Percentiles rank a stretch among this genome's conserved stretches.
phyloP scores from a whole-genome alignment of 345 rosid species.

The Citrus glauca region DNA sequence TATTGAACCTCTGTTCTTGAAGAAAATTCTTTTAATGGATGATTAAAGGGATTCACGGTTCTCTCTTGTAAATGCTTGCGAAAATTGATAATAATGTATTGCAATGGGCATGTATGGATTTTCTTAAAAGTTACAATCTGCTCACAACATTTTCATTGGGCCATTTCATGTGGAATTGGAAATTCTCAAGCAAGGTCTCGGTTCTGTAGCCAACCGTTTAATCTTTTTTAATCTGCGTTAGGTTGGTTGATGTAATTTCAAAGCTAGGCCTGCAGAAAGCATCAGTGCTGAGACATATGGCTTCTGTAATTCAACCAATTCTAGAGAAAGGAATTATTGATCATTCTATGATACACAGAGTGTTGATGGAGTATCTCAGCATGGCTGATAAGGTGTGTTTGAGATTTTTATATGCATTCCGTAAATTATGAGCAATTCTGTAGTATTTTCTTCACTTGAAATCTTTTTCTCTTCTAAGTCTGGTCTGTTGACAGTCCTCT shows the following conservation, averaged over 20 bases:
- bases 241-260: conserved; percentile 76
- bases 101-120: not conserved
- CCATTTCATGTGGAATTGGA: not conserved
- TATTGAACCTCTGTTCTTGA: not conserved
- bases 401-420: not conserved
- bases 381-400: conserved; percentile 72
- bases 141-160: not conserved
- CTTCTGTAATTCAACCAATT: conserved; percentile 75
- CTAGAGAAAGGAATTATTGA: conserved; percentile 92
- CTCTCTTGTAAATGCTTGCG: not conserved
- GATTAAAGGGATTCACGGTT: not conserved
- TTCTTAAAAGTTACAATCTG: not conserved
- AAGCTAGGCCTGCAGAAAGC: conserved; percentile 67
- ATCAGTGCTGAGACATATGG: conserved; percentile 76
- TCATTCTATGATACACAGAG: conserved; percentile 76
- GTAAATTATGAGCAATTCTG: not conserved
- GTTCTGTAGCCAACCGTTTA: not conserved
- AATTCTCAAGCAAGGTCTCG: not conserved
- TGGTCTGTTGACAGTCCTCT: conserved; percentile 47
- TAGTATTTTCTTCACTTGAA: not conserved
- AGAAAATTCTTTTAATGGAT: not conserved
- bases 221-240: conserved; percentile 21
- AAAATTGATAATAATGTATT: not conserved
- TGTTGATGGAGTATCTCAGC: conserved; percentile 73
- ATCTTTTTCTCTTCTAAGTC: conserved; percentile 21